Percentiles rank a stretch among this genome's conserved stretches.
These are phyloP conservation scores for Melastoma malabathricum DNA, from an alignment of 345 rosid species.

Conservation along the genomic window DNA sequence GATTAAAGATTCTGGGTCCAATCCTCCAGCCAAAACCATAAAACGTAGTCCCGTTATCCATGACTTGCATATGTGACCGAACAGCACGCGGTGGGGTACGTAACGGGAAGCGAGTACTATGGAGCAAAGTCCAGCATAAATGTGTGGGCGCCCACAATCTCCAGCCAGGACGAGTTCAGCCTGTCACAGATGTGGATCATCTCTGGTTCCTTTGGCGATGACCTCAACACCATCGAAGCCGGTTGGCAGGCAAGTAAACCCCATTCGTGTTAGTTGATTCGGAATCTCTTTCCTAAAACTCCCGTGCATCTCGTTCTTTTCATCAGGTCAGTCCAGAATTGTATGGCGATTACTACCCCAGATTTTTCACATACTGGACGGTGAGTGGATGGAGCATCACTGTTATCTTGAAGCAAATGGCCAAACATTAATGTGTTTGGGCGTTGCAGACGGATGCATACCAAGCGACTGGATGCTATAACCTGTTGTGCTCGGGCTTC, in stretches of 20 bases:
- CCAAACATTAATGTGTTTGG: no score
- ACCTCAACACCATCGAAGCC: conserved; percentile 98
- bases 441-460: conserved; percentile 84
- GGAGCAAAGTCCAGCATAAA: conserved; percentile 97
- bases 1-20: no score
- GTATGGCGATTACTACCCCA: conserved; percentile 84
- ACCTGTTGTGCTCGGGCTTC: conserved; percentile 87
- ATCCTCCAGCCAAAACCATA: no score
- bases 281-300: no score
- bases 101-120: conserved; percentile 68
- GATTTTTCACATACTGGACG: conserved; percentile 99
- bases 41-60: no score
- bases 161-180: conserved; percentile 77
- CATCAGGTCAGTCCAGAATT: conserved; percentile 90
- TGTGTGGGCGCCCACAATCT: conserved; percentile 83
- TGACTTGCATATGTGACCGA: no score
- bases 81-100: conserved; percentile 99
- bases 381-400: conserved; percentile 28
- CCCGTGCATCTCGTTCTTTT: no score
- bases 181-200: conserved; percentile 95
- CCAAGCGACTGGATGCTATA: conserved; percentile 94
- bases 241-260: conserved; percentile 86
- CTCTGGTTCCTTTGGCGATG: conserved; percentile 82
- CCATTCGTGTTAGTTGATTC: no score
- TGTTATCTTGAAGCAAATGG: no score